Percentiles rank a stretch among this genome's conserved stretches.
These are phyloP conservation scores for Cryptococcus sp. DNA, from an alignment of 1,284 basidiomycete genomes.

Conservation along the genomic window DNA sequence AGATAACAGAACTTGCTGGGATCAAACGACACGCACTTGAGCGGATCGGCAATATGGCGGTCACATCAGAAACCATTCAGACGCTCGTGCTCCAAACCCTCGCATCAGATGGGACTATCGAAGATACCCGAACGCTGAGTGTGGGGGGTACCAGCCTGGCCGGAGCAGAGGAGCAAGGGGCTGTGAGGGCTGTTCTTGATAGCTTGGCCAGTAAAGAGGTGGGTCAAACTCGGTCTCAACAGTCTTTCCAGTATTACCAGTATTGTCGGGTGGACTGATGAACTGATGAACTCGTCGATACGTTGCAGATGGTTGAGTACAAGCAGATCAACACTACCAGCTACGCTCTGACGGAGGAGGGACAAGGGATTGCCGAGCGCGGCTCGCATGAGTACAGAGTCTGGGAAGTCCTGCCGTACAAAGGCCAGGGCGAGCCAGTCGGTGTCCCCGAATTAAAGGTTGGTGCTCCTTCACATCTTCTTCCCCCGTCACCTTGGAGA, in stretches of 20 bases:
- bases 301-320: conserved; percentile 72
- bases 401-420: conserved; percentile 75
- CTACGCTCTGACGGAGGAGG: conserved; percentile 77
- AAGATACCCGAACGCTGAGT: conserved; percentile 71
- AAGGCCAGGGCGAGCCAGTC: conserved; percentile 68
- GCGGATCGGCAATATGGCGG: neutral
- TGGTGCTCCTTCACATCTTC: conserved; percentile 8
- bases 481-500: too few relatives aligned
- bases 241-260: neutral
- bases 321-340: conserved; percentile 74
- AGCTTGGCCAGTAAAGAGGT: conserved; percentile 84
- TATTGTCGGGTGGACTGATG: neutral
- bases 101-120: conserved; percentile 58
- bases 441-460: conserved; percentile 65
- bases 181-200: conserved; percentile 83
- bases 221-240: conserved; percentile 47
- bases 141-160: conserved; percentile 58
- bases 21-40: too few relatives aligned
- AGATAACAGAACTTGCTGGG: too few relatives aligned
- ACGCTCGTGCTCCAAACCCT: conserved; percentile 74
- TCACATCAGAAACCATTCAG: conserved; percentile 65
- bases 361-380: conserved; percentile 69
- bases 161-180: conserved; percentile 66
- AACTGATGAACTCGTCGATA: neutral
- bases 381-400: conserved; percentile 95